These are phyloP conservation scores for Hydnomerulius pinastri DNA, from an alignment of 768 basidiomycete species.

Conservation along the genomic window DNA sequence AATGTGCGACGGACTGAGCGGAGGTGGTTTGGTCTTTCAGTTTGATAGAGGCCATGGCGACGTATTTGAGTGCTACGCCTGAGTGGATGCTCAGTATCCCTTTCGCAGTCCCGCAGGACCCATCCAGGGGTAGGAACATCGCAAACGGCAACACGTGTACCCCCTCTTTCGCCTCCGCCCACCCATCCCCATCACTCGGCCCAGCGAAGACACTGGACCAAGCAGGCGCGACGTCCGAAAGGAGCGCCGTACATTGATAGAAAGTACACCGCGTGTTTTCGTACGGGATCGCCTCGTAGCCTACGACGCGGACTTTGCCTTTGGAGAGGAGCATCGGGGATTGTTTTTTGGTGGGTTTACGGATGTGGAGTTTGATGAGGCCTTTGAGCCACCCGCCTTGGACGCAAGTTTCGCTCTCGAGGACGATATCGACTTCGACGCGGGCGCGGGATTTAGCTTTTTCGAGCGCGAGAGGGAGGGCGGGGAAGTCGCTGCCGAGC, in stretches of 20 bases:
- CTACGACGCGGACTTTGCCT: slow-evolving; percentile 80
- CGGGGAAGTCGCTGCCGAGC: slow-evolving; percentile 15
- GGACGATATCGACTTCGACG: slow-evolving; percentile 79
- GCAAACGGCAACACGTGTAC: slow-evolving; percentile 71
- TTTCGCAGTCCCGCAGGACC: slow-evolving; percentile 55
- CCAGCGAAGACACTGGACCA: slow-evolving; percentile 46
- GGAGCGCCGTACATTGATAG: slow-evolving; percentile 67
- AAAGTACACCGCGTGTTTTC: slow-evolving; percentile 72
- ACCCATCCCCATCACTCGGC: slow-evolving; percentile 59
- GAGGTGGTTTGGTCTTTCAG: slow-evolving; percentile 64
- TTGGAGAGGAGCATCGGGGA: slow-evolving; percentile 63
- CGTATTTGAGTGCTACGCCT: slow-evolving; percentile 73
- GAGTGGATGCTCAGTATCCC: slow-evolving; percentile 55
- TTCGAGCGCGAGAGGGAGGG: slow-evolving; percentile 52
- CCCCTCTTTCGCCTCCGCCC: slow-evolving; percentile 63
- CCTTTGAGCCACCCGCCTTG: slow-evolving; percentile 80
- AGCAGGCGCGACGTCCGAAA: slow-evolving; percentile 51
- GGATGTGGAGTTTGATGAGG: slow-evolving; percentile 63
- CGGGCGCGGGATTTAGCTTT: slow-evolving; percentile 73
- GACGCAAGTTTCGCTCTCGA: slow-evolving; percentile 73
- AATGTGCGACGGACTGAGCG: slow-evolving; percentile 80
- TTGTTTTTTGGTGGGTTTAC: slow-evolving; percentile 53
- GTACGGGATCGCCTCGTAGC: slow-evolving; percentile 73
- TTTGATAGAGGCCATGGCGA: slow-evolving; percentile 78
- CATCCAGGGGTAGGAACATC: slow-evolving; percentile 62